phyloP scores from a whole-genome alignment of 192 early-diverging fungal species.

The Umbelopsis sp. region DNA sequence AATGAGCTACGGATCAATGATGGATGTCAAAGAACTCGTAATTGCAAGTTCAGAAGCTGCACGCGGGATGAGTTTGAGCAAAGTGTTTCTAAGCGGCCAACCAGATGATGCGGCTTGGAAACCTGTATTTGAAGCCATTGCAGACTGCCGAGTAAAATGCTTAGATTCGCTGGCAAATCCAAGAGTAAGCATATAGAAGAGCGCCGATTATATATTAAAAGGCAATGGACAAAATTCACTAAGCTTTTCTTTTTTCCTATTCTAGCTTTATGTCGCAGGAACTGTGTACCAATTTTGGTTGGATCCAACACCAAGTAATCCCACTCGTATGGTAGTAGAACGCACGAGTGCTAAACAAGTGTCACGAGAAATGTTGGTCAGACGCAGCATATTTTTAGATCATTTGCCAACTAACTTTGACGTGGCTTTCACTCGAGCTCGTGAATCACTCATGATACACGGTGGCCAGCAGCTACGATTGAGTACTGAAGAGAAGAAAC shows the following conservation, averaged over 20 bases:
- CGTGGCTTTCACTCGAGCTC: slow-evolving; percentile 32
- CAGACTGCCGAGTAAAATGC: slow-evolving; percentile 39
- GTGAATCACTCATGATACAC: slow-evolving; percentile 32
- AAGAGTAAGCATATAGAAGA: slow-evolving; percentile 22
- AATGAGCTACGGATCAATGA: slow-evolving; percentile 60
- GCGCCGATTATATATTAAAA: too few species aligned
- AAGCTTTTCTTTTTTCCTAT: background rate
- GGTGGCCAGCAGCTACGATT: background rate
- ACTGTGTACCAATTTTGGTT: slow-evolving; percentile 45
- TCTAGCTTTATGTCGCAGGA: slow-evolving; percentile 42
- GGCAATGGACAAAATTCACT: background rate
- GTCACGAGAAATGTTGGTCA: slow-evolving; percentile 36
- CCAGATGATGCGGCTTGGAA: slow-evolving; percentile 44
- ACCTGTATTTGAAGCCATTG: slow-evolving; percentile 41
- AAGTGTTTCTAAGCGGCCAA: slow-evolving; percentile 48
- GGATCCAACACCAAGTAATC: slow-evolving; percentile 38
- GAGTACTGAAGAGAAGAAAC: background rate
- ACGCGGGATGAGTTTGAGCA: slow-evolving; percentile 43
- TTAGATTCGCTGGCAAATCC: slow-evolving; percentile 38
- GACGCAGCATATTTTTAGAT: slow-evolving; percentile 34
- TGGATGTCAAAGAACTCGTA: slow-evolving; percentile 62
- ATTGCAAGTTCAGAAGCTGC: slow-evolving; percentile 56
- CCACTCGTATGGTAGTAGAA: slow-evolving; percentile 42
- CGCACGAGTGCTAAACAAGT: slow-evolving; percentile 30
- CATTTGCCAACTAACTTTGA: slow-evolving; percentile 44